A percentile compares a stretch with the other conserved stretches of the same genome.
Evolutionary conservation across 2,329 filamentous ascomycete species (phyloP).

Genomic region (Cladosporium cucumerinum): DNA sequence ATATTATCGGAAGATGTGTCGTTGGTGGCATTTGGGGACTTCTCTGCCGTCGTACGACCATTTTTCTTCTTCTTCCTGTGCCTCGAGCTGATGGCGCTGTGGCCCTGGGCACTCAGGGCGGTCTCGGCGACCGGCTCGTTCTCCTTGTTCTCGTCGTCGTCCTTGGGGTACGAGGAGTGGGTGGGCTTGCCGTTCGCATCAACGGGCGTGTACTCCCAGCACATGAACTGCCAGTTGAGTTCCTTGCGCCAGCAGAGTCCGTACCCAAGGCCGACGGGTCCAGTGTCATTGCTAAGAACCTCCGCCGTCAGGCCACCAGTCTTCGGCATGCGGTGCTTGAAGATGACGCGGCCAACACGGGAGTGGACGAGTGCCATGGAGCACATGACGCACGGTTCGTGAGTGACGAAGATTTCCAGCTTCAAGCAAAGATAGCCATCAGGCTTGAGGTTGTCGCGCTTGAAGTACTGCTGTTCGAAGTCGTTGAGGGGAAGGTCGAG

Average conservation of each 20-base stretch:
- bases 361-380: conserved; percentile 96
- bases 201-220: conserved; percentile 60
- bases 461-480: conserved; percentile 62
- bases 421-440: conserved; percentile 93
- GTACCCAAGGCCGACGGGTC: conserved; percentile 46
- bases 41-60: conserved; percentile 12
- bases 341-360: conserved; percentile 81
- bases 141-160: background rate
- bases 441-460: conserved; percentile 61
- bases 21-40: conserved; percentile 9
- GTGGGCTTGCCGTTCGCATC: conserved; percentile 17
- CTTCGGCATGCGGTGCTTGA: conserved; percentile 71
- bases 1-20: conserved; percentile 17
- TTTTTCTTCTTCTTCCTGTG: conserved; percentile 15
- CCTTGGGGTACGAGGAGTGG: conserved; percentile 2
- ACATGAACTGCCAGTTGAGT: conserved; percentile 81
- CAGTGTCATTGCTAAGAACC: conserved; percentile 36
- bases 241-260: conserved; percentile 67
- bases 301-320: conserved; percentile 84
- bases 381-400: conserved; percentile 95
- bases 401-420: conserved; percentile 88
- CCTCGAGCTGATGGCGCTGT: conserved; percentile 2
- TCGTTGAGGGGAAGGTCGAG: conserved; percentile 66
- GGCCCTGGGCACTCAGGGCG: background rate
- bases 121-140: background rate